Evolutionary conservation across 371 early-diverging fungal species (phyloP).

Genomic region (Rozella allomycis): DNA sequence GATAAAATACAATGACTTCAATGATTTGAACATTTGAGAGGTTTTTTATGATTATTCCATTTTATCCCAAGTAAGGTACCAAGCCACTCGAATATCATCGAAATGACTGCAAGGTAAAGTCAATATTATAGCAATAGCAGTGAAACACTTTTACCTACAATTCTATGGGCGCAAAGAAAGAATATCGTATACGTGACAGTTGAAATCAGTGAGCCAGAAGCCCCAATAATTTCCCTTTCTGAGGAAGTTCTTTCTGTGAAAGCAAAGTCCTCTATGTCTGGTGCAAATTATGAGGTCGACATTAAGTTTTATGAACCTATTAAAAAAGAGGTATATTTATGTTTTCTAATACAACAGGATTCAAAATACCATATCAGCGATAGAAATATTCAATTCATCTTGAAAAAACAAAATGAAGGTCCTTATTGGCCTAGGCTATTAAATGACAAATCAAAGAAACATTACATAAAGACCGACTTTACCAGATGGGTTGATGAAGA

Average conservation of each 20-base stretch:
- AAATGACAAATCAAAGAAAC: conserved; percentile 38
- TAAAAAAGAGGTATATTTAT: conserved; percentile 33
- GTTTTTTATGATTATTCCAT: too few relatives aligned
- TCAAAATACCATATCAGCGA: conserved; percentile 40
- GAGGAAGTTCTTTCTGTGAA: conserved; percentile 37
- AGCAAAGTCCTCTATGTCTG: conserved; percentile 32
- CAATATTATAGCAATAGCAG: too few relatives aligned
- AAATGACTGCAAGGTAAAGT: too few relatives aligned
- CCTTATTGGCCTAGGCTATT: conserved; percentile 68
- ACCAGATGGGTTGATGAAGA: conserved; percentile 75
- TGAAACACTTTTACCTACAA: conserved; percentile 20
- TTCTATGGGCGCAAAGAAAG: conserved; percentile 80
- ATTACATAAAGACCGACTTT: conserved; percentile 78
- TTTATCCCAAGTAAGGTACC: too few relatives aligned
- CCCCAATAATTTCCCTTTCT: conserved; percentile 25
- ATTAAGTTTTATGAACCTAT: conserved; percentile 49
- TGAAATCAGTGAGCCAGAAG: conserved; percentile 44
- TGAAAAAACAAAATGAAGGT: conserved; percentile 41
- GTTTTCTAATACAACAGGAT: conserved; percentile 15
- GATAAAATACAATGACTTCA: too few relatives aligned
- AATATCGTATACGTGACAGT: conserved; percentile 65
- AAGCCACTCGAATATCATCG: too few relatives aligned
- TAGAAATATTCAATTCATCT: conserved; percentile 33
- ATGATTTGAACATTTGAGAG: too few relatives aligned
- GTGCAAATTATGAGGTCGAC: conserved; percentile 43